Base-by-base conservation (phyloP, 257 asterid genomes). In the Petunia axillaris region DNA sequence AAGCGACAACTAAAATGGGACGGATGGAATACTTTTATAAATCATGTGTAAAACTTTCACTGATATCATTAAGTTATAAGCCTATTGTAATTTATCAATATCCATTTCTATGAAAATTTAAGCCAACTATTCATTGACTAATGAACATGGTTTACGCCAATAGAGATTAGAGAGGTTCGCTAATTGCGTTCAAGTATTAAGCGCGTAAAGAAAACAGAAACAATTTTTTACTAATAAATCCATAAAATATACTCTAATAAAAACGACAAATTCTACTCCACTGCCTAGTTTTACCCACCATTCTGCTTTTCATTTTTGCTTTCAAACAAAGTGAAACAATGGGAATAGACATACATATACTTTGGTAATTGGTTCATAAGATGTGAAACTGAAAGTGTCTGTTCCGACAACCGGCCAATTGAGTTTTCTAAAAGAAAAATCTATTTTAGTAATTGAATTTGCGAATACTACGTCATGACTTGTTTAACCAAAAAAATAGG, bases 251-350 rank as follows among this genome's bases (percentile, higher is more conserved):
- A 25, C 25, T 25, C 25, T 62, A 35, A 35, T 62, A 3, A 25
- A 40, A 15, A 41, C 13, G 38, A 7, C 25, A 64, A 43, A 67
- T 67, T 8, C 6, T 4, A 44, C 4, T 16, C 39, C 14, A 67
- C 15, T n/a, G 8, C 39, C 75, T n/a, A 43, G 9, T 68, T 16
- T 70, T 70, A 46, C 16, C 41, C 76, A 4, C 59, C 14, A 48
- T 25, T 71, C 60, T 71, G 35, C 60, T 71, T 48, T 71, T 71
- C 77, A 10, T 48, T 1, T 70, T 16, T 71, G 59, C 60, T 71
- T 46, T 46, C 59, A 70, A 46, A 46, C 5, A 70, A 9, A 25
- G 25, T 25, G 58, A 46, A 46, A 10, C 16, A 46, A 25, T 44
- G 2, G 6, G 43, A 46, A 25, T 44, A 5, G 6, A 25, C 25